phyloP scores from a whole-genome alignment of 1,284 basidiomycete genomes.

The Fomitopsis schrenkii region DNA sequence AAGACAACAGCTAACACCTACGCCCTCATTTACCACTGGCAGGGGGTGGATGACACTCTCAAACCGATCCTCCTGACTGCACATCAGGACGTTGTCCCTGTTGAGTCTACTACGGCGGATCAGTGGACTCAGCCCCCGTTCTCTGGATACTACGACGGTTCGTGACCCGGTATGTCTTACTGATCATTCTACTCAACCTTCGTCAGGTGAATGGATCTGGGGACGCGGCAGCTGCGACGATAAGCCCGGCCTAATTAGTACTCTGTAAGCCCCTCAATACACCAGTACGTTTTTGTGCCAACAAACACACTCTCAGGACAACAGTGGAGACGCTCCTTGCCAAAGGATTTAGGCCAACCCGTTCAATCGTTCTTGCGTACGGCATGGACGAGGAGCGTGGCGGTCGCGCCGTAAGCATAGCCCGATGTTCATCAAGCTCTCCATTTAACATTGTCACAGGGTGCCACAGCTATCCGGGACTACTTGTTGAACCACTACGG shows the following conservation, averaged over 20 bases:
- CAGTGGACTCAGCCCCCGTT: slow-evolving; percentile 42
- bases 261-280: slow-evolving; percentile 36
- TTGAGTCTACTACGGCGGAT: slow-evolving; percentile 44
- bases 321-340: slow-evolving; percentile 53
- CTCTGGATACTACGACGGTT: slow-evolving; percentile 32
- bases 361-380: slow-evolving; percentile 57
- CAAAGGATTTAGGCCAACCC: slow-evolving; percentile 44
- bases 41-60: slow-evolving; percentile 47
- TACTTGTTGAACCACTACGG: slow-evolving; percentile 50
- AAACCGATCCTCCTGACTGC: slow-evolving; percentile 65
- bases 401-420: slow-evolving; percentile 38
- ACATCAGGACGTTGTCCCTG: slow-evolving; percentile 65
- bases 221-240: slow-evolving; percentile 63
- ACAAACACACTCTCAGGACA: slow-evolving; percentile 28
- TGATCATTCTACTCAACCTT: background rate
- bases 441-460: slow-evolving; percentile 27
- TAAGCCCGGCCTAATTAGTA: slow-evolving; percentile 56
- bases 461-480: slow-evolving; percentile 45
- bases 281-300: background rate
- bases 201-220: slow-evolving; percentile 51
- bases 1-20: slow-evolving; percentile 58
- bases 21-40: slow-evolving; percentile 63
- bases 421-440: background rate
- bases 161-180: background rate
- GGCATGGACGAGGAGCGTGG: slow-evolving; percentile 71